These are phyloP conservation scores for Penicillium alfredii DNA, from an alignment of 495 filamentous ascomycete species.

Conservation along the genomic window DNA sequence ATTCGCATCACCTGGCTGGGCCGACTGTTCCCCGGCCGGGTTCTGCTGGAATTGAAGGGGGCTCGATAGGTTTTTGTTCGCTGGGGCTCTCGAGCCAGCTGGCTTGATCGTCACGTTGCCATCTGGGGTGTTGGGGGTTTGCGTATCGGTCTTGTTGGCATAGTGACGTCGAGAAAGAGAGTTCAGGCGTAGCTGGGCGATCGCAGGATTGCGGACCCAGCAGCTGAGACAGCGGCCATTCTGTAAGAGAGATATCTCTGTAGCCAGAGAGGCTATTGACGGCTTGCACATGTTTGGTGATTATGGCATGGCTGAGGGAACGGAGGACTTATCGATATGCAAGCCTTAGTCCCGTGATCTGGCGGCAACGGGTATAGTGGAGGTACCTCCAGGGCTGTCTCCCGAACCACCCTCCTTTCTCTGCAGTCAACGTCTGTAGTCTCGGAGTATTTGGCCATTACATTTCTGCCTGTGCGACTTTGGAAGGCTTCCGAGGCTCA, in stretches of 20 bases:
- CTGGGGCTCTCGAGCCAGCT: neutral
- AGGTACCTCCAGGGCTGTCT: no score
- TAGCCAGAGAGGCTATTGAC: slow-evolving; percentile 9
- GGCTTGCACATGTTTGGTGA: slow-evolving; percentile 39
- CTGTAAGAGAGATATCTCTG: slow-evolving; percentile 24
- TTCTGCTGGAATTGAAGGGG: slow-evolving; percentile 31
- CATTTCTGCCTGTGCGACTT: no score
- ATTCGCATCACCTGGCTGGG: slow-evolving; percentile 46
- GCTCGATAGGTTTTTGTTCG: slow-evolving; percentile 11
- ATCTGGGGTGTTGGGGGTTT: neutral
- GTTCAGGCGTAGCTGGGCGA: slow-evolving; percentile 17
- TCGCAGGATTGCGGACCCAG: slow-evolving; percentile 29
- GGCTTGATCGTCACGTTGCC: slow-evolving; percentile 5
- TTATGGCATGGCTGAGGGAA: no score
- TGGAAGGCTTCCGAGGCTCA: no score
- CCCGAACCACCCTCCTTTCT: no score
- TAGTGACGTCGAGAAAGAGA: slow-evolving; percentile 28
- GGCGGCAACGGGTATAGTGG: no score
- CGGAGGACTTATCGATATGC: no score
- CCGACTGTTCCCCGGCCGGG: slow-evolving; percentile 15
- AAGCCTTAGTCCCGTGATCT: no score
- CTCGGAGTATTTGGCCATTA: no score
- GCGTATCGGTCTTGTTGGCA: slow-evolving; percentile 20
- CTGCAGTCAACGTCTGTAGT: no score
- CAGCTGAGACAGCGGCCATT: slow-evolving; percentile 35